Evolutionary conservation across 768 basidiomycete species (phyloP).

Genomic region (Arthromyces matolae): DNA sequence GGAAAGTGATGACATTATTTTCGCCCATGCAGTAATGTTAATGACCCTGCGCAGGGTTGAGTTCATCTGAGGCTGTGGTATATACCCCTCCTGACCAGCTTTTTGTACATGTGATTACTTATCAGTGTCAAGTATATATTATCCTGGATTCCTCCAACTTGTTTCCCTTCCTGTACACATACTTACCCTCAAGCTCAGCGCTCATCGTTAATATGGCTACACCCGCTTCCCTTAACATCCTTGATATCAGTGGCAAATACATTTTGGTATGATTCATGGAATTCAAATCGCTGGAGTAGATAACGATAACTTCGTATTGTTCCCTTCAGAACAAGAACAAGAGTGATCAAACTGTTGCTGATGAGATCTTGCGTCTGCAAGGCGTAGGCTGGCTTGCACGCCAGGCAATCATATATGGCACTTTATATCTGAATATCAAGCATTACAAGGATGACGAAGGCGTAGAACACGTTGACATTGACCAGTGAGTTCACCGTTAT

Average conservation of each 20-base stretch:
- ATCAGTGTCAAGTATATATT: conserved; percentile 6
- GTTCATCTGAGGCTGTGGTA: too few relatives aligned
- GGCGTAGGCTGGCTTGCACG: conserved; percentile 73
- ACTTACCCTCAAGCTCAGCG: background rate
- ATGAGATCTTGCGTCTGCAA: conserved; percentile 64
- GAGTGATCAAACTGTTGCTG: conserved; percentile 51
- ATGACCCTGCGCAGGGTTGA: too few relatives aligned
- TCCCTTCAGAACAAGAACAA: conserved; percentile 59
- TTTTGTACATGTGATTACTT: conserved; percentile 10
- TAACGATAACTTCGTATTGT: background rate
- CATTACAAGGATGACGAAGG: conserved; percentile 60
- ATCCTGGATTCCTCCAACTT: background rate
- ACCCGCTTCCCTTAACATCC: conserved; percentile 55
- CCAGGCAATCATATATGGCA: conserved; percentile 52
- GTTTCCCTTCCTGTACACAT: too few relatives aligned
- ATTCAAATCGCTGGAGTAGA: background rate
- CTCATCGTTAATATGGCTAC: conserved; percentile 54
- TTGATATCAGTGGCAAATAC: conserved; percentile 60
- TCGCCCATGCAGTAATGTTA: conserved; percentile 8
- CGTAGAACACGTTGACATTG: conserved; percentile 64
- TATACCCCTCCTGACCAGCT: background rate
- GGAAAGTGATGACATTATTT: conserved; percentile 75
- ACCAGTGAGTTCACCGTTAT: conserved; percentile 47
- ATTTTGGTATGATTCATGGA: conserved; percentile 43
- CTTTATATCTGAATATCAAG: conserved; percentile 57